Conservation (phyloP, 768 basidiomycete genomes). For the Psilocybe tampanensis region DNA sequence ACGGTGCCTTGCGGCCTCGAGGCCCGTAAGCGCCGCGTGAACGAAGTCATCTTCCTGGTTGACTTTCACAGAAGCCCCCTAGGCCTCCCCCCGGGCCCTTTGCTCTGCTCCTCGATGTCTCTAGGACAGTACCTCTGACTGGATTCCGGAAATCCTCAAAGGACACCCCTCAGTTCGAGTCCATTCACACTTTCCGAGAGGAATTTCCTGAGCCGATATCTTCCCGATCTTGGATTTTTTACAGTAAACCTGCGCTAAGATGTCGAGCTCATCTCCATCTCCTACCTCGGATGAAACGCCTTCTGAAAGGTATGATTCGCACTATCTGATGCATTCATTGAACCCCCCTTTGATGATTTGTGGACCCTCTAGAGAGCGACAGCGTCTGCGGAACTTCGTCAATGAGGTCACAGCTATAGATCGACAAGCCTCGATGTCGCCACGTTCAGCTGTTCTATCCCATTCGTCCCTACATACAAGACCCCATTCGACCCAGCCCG, state of each 20-base stretch:
- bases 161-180: neutral
- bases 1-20: constrained; percentile 17
- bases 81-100: neutral
- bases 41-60: constrained; percentile 10
- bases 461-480: constrained; percentile 21
- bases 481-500: constrained; percentile 2
- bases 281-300: constrained; percentile 24
- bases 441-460: constrained; percentile 28
- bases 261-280: constrained; percentile 21
- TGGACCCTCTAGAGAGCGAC: constrained; percentile 12
- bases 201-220: neutral
- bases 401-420: constrained; percentile 21
- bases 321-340: neutral
- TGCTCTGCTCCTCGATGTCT: neutral
- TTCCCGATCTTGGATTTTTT: neutral
- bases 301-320: constrained; percentile 21
- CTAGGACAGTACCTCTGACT: neutral
- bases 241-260: constrained; percentile 3
- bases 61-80: constrained; percentile 12
- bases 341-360: neutral
- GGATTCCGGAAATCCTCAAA: neutral
- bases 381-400: constrained; percentile 18
- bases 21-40: constrained; percentile 17
- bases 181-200: neutral
- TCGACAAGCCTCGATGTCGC: constrained; percentile 24